Percentiles rank a stretch among this genome's conserved stretches.
These are phyloP conservation scores for Colletotrichum musicola DNA, from an alignment of 2,329 filamentous ascomycete genomes.

Conservation along the genomic window DNA sequence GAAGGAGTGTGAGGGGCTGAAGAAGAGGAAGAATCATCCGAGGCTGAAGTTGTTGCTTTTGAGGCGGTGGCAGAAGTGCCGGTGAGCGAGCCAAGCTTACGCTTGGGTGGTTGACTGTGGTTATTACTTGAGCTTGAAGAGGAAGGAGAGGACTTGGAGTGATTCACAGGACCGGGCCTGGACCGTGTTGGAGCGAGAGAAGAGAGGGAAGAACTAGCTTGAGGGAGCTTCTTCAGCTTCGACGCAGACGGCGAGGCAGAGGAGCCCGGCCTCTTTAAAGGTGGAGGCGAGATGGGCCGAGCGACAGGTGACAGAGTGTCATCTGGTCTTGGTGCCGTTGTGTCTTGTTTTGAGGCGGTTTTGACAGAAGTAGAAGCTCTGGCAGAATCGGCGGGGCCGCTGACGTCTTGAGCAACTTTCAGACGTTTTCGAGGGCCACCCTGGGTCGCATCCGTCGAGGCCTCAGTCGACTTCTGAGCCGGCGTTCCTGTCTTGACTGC, in stretches of 20 bases:
- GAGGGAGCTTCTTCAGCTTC: slow-evolving; percentile 14
- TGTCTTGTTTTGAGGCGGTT: slow-evolving; percentile 40
- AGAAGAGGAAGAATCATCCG: slow-evolving; percentile 11
- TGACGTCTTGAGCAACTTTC: slow-evolving; percentile 42
- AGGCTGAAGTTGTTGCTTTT: slow-evolving; percentile 12
- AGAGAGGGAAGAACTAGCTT: slow-evolving; percentile 11
- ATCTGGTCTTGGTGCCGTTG: slow-evolving; percentile 32
- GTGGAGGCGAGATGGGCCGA: slow-evolving; percentile 51
- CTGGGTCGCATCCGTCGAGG: slow-evolving; percentile 42
- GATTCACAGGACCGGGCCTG: slow-evolving; percentile 22
- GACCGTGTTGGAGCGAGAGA: slow-evolving; percentile 30
- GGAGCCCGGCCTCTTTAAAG: slow-evolving; percentile 41
- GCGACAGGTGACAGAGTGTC: slow-evolving; percentile 43
- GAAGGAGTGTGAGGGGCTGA: slow-evolving; percentile 27
- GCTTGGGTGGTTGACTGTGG: slow-evolving; percentile 26
- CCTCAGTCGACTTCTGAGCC: slow-evolving; percentile 29
- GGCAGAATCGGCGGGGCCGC: slow-evolving; percentile 29
- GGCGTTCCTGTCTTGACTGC: slow-evolving; percentile 31
- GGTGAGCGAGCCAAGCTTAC: slow-evolving; percentile 22
- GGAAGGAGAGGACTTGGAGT: slow-evolving; percentile 36
- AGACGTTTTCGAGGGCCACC: slow-evolving; percentile 49
- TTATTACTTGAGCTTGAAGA: slow-evolving; percentile 4
- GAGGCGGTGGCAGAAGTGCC: slow-evolving; percentile 18
- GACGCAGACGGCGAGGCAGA: neutral
- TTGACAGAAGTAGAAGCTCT: slow-evolving; percentile 35